Evolutionary conservation across 108 stramenopile genomes (phyloP).

Genomic region (Epithemia pelagica): DNA sequence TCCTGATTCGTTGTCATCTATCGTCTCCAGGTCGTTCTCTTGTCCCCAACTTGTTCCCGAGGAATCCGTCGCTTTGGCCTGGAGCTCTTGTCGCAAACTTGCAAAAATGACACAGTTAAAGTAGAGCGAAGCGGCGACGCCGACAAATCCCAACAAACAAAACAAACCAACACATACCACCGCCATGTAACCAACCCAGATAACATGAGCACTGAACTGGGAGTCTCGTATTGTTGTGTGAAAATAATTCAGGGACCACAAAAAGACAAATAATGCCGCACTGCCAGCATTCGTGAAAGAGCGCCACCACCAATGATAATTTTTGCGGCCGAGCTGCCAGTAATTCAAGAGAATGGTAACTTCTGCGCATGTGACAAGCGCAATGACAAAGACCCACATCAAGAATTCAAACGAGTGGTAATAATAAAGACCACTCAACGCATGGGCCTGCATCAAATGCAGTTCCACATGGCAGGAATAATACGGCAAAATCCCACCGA

Average conservation of each 20-base stretch:
- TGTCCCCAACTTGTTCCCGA: no score
- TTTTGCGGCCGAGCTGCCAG: constrained; percentile 90
- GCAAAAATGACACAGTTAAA: no score
- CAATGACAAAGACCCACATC: constrained; percentile 79
- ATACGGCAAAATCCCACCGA: constrained; percentile 88
- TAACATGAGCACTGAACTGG: constrained; percentile 60
- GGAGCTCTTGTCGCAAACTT: no score
- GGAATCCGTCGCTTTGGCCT: no score
- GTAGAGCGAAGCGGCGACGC: constrained; percentile 72
- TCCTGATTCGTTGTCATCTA: no score
- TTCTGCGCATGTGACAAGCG: constrained; percentile 83
- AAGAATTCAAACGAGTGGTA: constrained; percentile 93
- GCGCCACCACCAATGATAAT: constrained; percentile 97
- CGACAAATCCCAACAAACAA: constrained; percentile 83
- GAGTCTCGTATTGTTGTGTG: constrained; percentile 67
- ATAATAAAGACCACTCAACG: constrained; percentile 82
- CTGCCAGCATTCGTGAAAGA: constrained; percentile 69
- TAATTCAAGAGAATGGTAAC: constrained; percentile 88
- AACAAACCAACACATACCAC: constrained; percentile 69
- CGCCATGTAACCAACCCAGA: constrained; percentile 93
- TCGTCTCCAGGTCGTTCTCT: no score
- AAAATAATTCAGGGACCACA: constrained; percentile 78
- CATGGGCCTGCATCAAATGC: constrained; percentile 84
- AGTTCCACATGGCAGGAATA: constrained; percentile 88
- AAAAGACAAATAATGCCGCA: constrained; percentile 78